These are phyloP conservation scores for Termitomyces sp. DNA, from an alignment of 1,284 basidiomycete species.

Conservation along the genomic window DNA sequence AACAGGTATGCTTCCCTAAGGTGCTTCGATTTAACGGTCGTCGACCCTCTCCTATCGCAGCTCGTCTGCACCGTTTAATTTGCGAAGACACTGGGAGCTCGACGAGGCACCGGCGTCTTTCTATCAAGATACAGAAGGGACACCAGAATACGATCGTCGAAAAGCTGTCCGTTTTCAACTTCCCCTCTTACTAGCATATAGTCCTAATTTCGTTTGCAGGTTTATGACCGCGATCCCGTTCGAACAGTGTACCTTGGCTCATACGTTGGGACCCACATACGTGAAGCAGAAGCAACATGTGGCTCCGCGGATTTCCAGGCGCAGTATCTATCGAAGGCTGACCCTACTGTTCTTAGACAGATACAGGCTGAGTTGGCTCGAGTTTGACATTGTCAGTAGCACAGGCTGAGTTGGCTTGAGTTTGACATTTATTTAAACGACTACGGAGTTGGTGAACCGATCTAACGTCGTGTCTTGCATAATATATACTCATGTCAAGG, in stretches of 20 bases:
- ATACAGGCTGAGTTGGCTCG: constrained; percentile 50
- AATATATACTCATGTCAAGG: background rate
- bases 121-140: constrained; percentile 56
- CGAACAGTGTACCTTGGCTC: constrained; percentile 55
- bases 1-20: constrained; percentile 13
- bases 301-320: constrained; percentile 55
- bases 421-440: background rate
- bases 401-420: constrained; percentile 42
- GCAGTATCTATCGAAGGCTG: constrained; percentile 58
- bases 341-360: constrained; percentile 65
- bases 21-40: background rate
- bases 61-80: constrained; percentile 24
- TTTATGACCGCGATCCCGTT: constrained; percentile 65
- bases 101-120: constrained; percentile 50
- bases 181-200: background rate
- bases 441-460: background rate
- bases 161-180: constrained; percentile 45
- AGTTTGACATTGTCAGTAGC: background rate
- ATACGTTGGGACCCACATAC: constrained; percentile 52
- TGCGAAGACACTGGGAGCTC: constrained; percentile 65
- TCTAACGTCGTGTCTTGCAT: background rate
- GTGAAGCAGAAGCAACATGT: constrained; percentile 53
- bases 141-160: constrained; percentile 65
- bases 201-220: constrained; percentile 32
- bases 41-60: constrained; percentile 1